Evolutionary conservation across 78 protist species (phyloP), one percentile per base, ranked within the genome.

Genomic region (Protostelium mycophagum): DNA sequence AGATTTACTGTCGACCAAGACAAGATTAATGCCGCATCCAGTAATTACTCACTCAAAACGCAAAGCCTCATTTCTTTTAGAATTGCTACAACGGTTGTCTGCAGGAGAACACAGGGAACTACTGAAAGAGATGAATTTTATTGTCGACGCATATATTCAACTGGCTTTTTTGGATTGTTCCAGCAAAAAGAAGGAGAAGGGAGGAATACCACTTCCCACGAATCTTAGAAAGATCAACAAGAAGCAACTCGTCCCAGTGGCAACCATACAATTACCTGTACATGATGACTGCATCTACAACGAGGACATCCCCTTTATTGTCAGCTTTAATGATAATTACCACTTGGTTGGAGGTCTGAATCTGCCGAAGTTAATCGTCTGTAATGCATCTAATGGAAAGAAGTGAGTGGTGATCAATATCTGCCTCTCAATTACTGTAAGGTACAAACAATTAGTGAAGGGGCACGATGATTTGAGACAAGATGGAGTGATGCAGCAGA

Each of bases 401-500:
- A 0, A 0, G 73, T 90, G 73, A 51, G 16, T 88, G 87, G 63
- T 91, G 0, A 86, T 89, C 86, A 93, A 92, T 35, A 0, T 16
- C 38, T 29, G 37, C 37, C 29, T 83, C 28, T 29, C 84, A 16
- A 85, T 23, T 85, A 16, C 34, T 36, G 16, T 5, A 36, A 36
- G 86, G 63, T 87, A 87, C 85, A 0, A 0, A 38, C 93, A 89
- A 84, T 39, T 92, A 0, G 88, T 90, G 84, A 91, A 92, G 73
- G 95, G 95, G 29, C 34, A 38, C 0, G 98, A 97, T 63, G 98
- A 97, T 87, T 10, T 95, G 83, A 89, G 99, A 0, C 99, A 97
- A 84, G 99, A 96, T 34, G 97, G 96, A 1, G 97, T 96, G 35
- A 95, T 97, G 97, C 93, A 97, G 94, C 99, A 97, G 89, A 38